These are phyloP conservation scores for Scheffersomyces illinoinensis DNA, from an alignment of 1,139 yeast genomes.

Conservation along the genomic window DNA sequence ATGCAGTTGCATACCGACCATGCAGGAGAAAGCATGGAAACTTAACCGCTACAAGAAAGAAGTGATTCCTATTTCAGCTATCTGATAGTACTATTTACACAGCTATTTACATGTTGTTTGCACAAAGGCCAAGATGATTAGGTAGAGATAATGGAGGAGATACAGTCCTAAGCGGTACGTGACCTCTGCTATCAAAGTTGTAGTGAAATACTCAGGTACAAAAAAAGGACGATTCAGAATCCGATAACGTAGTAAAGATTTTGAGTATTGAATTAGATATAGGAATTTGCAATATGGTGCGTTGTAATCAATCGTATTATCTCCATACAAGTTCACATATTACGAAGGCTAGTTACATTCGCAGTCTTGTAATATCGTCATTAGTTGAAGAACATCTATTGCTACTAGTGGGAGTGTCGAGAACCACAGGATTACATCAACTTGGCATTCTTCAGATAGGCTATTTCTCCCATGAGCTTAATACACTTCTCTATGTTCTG, in stretches of 20 bases:
- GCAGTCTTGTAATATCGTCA: neutral
- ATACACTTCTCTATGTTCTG: constrained; percentile 75
- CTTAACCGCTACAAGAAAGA: neutral
- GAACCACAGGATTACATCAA: neutral
- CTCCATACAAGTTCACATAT: neutral
- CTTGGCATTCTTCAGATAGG: constrained; percentile 16
- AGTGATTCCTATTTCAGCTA: too few relatives aligned
- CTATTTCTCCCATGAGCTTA: constrained; percentile 67
- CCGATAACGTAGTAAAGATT: neutral
- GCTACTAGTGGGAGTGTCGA: neutral
- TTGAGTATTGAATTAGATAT: neutral
- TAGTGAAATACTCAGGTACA: neutral
- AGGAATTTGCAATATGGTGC: neutral
- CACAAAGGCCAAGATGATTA: neutral
- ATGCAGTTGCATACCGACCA: neutral
- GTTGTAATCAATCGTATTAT: neutral
- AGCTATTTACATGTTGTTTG: neutral
- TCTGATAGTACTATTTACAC: neutral
- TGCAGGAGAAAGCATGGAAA: neutral
- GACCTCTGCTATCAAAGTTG: neutral
- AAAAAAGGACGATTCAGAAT: neutral
- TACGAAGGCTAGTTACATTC: neutral
- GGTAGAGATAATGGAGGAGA: neutral
- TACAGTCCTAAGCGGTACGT: neutral
- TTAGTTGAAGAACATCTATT: neutral